Evolutionary conservation across 2,329 filamentous ascomycete genomes (phyloP), one percentile per base, ranked within the genome.

Genomic region (Capronia coronata): DNA sequence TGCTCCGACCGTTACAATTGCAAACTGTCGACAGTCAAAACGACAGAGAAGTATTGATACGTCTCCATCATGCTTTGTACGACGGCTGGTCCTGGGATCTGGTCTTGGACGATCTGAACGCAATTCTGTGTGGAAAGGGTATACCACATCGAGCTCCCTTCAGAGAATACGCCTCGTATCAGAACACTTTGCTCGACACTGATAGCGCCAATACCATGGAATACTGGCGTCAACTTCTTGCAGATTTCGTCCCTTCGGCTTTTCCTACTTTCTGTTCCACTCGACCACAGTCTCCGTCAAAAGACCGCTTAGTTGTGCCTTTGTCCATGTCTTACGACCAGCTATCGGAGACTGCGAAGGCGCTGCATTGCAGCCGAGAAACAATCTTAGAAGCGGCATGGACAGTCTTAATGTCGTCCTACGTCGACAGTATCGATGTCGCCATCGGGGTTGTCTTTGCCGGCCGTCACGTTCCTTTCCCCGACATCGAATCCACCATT

Each of bases 21-120:
- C 21, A 19, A 14, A 16, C 19, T 5, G n/a, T 22, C 16, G 11
- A 23, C n/a, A 25, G 19, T 11, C 21, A 34, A 10, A 43, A 62
- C 3, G 48, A 55, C 41, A 47, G 63, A 2, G 60, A 63, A 25
- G 51, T 66, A 1, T 60, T 78, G 9, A 46, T 87, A 38, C 74
- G 83, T 10, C 71, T 94, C 0, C 89, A 94, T 63, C 90, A 96
- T 66, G 82, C 87, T 0, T 65, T 94, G 1, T 96, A 94, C 62
- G 90, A 96, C 65, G 90, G 89, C n/a, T 96, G 90, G 90, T 90
- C 88, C 0, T 76, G 89, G 62, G 85, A 95, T 44, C 71, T 91
- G 23, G 67, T 94, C 0, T 63, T 87, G 11, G 69, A 75, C 21
- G 87, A 95, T 63, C 68, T 94, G 3, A 72, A 76, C 2, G 61